phyloP scores from a whole-genome alignment of 495 filamentous ascomycete species.

The Astrocystis sublimbata region DNA sequence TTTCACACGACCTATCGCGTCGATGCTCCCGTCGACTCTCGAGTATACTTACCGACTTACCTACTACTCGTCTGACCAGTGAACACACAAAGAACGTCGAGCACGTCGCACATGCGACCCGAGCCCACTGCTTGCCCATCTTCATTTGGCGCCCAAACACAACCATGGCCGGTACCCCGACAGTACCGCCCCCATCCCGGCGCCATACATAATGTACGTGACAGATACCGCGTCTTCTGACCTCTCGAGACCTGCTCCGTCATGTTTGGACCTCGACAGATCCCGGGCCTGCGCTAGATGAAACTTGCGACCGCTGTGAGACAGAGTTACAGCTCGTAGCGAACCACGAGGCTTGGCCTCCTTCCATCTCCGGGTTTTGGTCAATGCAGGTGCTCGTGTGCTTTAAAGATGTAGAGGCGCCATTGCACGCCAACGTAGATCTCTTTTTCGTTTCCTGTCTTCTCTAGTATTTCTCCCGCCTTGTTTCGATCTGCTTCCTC shows the following conservation, averaged over 20 bases:
- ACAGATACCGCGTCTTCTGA: too few relatives aligned
- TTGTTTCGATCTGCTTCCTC: constrained; percentile 9
- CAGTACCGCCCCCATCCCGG: too few relatives aligned
- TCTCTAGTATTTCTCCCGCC: not conserved
- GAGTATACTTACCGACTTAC: too few relatives aligned
- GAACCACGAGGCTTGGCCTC: not conserved
- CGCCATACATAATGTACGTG: too few relatives aligned
- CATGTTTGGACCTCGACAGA: not conserved
- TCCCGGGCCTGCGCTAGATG: not conserved
- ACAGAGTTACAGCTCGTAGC: not conserved
- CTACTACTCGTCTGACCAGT: too few relatives aligned
- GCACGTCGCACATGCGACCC: not conserved
- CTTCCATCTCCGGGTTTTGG: not conserved
- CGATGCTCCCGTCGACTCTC: not conserved
- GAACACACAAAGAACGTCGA: not conserved
- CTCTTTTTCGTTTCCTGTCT: constrained; percentile 14
- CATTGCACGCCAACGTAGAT: not conserved
- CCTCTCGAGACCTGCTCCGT: too few relatives aligned
- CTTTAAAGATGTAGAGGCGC: not conserved
- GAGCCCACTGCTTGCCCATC: not conserved
- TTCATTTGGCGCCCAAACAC: not conserved
- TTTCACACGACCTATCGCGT: not conserved
- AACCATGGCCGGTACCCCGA: not conserved
- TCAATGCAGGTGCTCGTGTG: not conserved
- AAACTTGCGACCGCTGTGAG: not conserved